phyloP scores from a whole-genome alignment of 768 basidiomycete genomes.

The Mycena filopes region DNA sequence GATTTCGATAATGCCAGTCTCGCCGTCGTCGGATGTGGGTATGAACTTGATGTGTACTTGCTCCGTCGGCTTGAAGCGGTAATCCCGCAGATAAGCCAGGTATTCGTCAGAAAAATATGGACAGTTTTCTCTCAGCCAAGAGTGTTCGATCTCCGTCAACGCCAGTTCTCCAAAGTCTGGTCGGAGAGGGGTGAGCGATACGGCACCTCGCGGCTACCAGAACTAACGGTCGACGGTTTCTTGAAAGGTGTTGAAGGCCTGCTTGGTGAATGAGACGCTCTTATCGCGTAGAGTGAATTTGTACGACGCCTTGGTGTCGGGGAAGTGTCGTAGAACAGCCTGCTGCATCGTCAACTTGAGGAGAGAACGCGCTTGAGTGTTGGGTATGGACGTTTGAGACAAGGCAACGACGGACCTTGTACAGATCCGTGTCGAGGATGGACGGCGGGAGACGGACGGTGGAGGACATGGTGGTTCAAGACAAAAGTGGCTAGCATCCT shows the following conservation, averaged over 20 bases:
- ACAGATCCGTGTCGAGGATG: constrained; percentile 92
- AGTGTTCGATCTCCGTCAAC: constrained; percentile 69
- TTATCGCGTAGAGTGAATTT: constrained; percentile 84
- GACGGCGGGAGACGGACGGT: constrained; percentile 57
- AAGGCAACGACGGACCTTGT: constrained; percentile 71
- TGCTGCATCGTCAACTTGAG: constrained; percentile 94
- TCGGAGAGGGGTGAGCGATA: constrained; percentile 5
- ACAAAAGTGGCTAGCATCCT: constrained; percentile 2
- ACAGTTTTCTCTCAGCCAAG: constrained; percentile 74
- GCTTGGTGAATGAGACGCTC: constrained; percentile 70
- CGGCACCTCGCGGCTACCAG: constrained; percentile 10
- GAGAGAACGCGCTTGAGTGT: constrained; percentile 15
- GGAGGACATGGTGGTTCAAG: constrained; percentile 46
- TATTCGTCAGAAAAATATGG: constrained; percentile 81
- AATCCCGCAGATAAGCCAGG: constrained; percentile 77
- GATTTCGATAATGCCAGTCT: constrained; percentile 76
- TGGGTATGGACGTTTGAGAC: background rate
- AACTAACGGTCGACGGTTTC: constrained; percentile 65
- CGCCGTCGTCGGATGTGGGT: constrained; percentile 61
- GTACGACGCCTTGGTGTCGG: constrained; percentile 75
- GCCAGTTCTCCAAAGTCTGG: constrained; percentile 76
- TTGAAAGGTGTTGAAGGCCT: constrained; percentile 70
- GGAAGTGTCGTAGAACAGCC: constrained; percentile 83
- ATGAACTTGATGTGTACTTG: constrained; percentile 76
- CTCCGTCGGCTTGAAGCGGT: constrained; percentile 73